A percentile compares a stretch with the other conserved stretches of the same genome.
phyloP scores from a whole-genome alignment of 768 basidiomycete genomes.

The Termitomyces sp. region DNA sequence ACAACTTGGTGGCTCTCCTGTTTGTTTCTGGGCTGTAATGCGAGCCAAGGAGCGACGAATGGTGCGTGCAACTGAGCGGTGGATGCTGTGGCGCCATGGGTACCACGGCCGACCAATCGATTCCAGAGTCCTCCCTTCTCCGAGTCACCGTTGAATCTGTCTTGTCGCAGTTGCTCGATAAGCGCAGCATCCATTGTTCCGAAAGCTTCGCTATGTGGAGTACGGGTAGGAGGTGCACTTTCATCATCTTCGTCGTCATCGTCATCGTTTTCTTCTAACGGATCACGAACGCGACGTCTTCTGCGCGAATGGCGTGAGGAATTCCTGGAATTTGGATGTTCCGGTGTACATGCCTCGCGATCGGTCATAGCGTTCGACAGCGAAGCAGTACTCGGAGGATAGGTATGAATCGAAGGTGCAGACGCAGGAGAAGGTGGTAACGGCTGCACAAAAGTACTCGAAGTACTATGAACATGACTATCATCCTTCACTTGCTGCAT shows the following conservation, averaged over 20 bases:
- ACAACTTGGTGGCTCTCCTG: conserved; percentile 67
- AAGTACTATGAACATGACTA: conserved; percentile 15
- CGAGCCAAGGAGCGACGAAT: conserved; percentile 56
- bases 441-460: conserved; percentile 6
- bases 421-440: conserved; percentile 18
- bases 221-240: conserved; percentile 35
- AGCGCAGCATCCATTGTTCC: conserved; percentile 50
- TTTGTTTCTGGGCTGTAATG: conserved; percentile 55
- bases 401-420: conserved; percentile 17
- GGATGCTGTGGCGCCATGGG: conserved; percentile 14
- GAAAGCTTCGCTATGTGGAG: conserved; percentile 61
- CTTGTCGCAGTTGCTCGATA: conserved; percentile 38
- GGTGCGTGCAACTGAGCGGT: conserved; percentile 21
- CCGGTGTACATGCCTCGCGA: conserved; percentile 1
- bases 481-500: conserved; percentile 20
- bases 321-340: conserved; percentile 13
- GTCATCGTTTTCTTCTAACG: conserved; percentile 22
- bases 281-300: conserved; percentile 25
- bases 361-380: conserved; percentile 3
- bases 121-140: conserved; percentile 20
- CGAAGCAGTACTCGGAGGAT: conserved; percentile 9
- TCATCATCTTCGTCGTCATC: conserved; percentile 19
- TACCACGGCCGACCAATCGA: conserved; percentile 18
- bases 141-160: conserved; percentile 18
- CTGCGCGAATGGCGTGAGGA: conserved; percentile 17